Evolutionary conservation across 192 early-diverging fungal species (phyloP), one percentile per base, ranked within the genome.

Genomic region (Linnemannia hyalina): DNA sequence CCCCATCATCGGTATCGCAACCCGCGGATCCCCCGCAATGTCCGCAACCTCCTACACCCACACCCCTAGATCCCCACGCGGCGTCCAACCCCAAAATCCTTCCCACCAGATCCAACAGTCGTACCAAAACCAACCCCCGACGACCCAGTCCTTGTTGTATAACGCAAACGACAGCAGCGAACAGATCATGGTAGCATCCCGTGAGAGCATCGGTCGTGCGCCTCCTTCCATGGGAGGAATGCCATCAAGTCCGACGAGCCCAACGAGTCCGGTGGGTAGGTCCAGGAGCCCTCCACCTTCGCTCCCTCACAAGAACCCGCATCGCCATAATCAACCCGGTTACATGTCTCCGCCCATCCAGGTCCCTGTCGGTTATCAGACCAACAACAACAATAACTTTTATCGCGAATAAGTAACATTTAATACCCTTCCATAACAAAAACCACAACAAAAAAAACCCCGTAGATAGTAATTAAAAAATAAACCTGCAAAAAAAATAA

Each of bases 1-100:
- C 23, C 82, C 82, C 0, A 80, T 85, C 47, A 75, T 80, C 49
- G 73, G 52, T 6, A 52, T 83, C 6, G 82, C 82, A 2, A 83
- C 82, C 5, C 76, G 82, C 18, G 82, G 68, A 5, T 55, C 52
- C 1, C 71, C 60, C 2, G 54, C 71, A 22, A 65, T 65, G 60
- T 65, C 60, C 11, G 60, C 60, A 65, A 65, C 60, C 29, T 15
- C 60, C 13, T 65, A 65, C 60, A 65, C 60, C 13, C n/a, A 32
- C 60, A 65, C 3, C 11, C 60, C 60, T 3, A 26, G 60, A 65
- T 65, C 60, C 29, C 77, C 75, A n/a, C 74, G 65, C 16, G 65
- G 75, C 38, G 38, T 40, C 42, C 74, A 71, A 60, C 68, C 44
- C 63, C 49, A 47, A 42, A 49, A 63, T 46, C 74, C 38, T 40